Base-by-base conservation (phyloP, 805 yeast species). In the Starmerella gropengiesseri region DNA sequence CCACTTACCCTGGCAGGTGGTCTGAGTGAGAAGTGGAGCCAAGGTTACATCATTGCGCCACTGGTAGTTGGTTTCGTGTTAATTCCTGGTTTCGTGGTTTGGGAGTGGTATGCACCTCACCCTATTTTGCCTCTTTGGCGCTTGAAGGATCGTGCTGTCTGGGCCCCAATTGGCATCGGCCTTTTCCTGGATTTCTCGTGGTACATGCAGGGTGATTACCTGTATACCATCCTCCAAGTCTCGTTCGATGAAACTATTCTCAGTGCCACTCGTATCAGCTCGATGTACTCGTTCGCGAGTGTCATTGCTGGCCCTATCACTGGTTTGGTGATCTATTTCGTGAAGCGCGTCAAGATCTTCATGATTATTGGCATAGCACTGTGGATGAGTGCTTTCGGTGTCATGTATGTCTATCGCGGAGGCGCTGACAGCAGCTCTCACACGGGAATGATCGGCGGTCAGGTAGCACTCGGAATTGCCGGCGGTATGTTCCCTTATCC, bases 1-100 rank as follows among this genome's bases (percentile, higher is more conserved):
- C 91, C 93, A 18, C 67, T 82, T 50, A 81, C 91, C 11, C 60
- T 82, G 23, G 87, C 87, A 11, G 87, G 84, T 49, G 86, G 86
- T 48, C 56, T 61, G 27, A 35, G 55, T 1, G 50, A 63, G 2
- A 65, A 67, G 40, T 82, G 93, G 93, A 55, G 63, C 41, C 63
- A 66, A 45, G 83, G 75, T 14, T 65, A 73, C 34, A 68, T 78
- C 50, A 75, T 82, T 51, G 89, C 70, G 6, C 85, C 87, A 2
- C 61, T 81, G 39, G 81, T 78, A 17, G 56, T 82, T 43, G 91
- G 93, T 2, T 67, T 74, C 50, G 70, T 67, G 17, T 59, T 77
- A 23, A 56, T 80, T 41, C 83, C 85, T 6, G 57, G 69, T n/a
- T 74, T 78, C 44, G 54, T 69, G 13, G n/a, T 59, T 17, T 80